Base-by-base conservation (phyloP, 2,329 filamentous ascomycete genomes). In the Colletotrichum trifolii region DNA sequence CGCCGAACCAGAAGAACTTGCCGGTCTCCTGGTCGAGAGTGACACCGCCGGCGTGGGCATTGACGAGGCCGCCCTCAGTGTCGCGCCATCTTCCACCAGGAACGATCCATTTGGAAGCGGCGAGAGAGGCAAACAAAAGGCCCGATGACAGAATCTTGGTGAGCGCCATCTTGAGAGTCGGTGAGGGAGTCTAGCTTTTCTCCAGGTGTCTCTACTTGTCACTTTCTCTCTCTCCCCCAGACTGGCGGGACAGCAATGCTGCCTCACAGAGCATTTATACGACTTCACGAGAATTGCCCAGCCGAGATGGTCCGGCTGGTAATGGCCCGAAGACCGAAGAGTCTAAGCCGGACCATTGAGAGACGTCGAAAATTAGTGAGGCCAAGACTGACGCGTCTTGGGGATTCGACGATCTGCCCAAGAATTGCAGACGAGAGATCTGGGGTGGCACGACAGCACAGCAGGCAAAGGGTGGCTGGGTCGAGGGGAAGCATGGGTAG, bases 1-100 rank as follows among this genome's bases (percentile, higher is more conserved):
- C 87, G 40, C 87, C 87, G 60, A 89, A 89, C 80, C 82, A 83
- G 75, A 83, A 89, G 72, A 87, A 89, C 64, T 80, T 85, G 13
- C 83, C 83, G 0, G 80, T 81, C 6, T 81, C 79, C 43, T 83
- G 73, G 45, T 89, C 85, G 0, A 84, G 72, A 0, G 81, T 81
- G 7, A 89, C 77, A 11, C 82, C 83, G 1, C 87, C 87, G 2
- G 87, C 87, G 71, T 90, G 87, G 1, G 87, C 87, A 56, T 87
- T 89, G 57, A 89, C 82, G 11, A 88, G 72, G n/a, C 84, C 81
- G 1, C 86, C 86, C 3, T 87, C 80, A 0, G 85, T 89, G 68
- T 89, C 87, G 15, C 76, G 79, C 87, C 87, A 90, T 72, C 86
- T 77, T 0, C 80, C 87, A 4, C 87, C 87, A 0, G 87, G 87